These are phyloP conservation scores for Fabrea salina DNA, from an alignment of 169 alveolate species.

Conservation along the genomic window DNA sequence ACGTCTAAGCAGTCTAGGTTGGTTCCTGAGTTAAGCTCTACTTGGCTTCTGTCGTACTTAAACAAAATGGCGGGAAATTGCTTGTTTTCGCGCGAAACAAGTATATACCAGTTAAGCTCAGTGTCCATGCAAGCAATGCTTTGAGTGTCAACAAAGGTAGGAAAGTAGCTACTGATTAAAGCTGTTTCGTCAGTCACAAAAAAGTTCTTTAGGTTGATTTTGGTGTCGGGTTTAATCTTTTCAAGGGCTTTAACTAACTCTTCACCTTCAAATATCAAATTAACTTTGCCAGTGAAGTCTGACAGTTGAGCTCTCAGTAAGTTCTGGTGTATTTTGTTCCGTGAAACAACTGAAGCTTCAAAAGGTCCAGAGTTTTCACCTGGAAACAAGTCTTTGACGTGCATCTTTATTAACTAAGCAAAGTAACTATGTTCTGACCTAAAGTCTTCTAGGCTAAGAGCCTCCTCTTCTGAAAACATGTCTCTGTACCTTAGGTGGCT, in stretches of 20 bases:
- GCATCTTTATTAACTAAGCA: constrained; percentile 5
- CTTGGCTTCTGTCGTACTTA: neutral
- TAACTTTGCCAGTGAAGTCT: constrained; percentile 1
- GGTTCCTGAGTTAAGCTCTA: neutral
- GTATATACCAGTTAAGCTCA: neutral
- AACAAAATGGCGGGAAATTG: neutral
- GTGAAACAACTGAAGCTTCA: neutral
- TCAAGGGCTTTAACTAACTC: neutral
- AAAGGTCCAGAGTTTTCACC: constrained; percentile 19
- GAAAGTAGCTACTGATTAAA: neutral
- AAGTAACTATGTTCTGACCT: constrained; percentile 16
- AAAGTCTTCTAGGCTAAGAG: neutral
- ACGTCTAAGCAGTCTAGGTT: neutral
- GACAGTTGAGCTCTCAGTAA: neutral
- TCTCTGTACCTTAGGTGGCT: neutral
- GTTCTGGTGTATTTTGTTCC: neutral
- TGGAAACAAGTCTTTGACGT: neutral
- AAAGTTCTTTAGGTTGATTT: neutral
- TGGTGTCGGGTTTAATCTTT: neutral
- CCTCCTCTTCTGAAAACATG: constrained; percentile 3
- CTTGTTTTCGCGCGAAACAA: neutral
- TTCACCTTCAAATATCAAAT: constrained; percentile 2
- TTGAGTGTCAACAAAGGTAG: neutral
- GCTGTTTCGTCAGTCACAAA: neutral
- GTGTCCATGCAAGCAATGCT: neutral